Percentiles rank a stretch among this genome's conserved stretches.
phyloP scores from a whole-genome alignment of 1,139 yeast species.

The Geotrichum australiense region DNA sequence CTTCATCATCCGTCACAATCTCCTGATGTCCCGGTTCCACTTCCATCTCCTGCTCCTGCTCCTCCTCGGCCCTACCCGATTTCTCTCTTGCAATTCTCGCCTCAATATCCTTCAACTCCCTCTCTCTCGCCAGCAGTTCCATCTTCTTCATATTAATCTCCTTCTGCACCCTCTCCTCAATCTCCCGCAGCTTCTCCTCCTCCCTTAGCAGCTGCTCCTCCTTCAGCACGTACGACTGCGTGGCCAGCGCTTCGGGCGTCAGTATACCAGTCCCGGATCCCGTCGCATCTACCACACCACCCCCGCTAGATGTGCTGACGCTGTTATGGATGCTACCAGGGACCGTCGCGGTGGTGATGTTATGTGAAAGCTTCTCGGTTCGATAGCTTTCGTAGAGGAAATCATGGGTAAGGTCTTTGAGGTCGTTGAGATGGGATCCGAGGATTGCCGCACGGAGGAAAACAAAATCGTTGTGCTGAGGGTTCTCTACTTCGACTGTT shows the following conservation, averaged over 20 bases:
- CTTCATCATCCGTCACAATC: neutral
- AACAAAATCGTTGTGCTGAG: constrained; percentile 71
- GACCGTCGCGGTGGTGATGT: constrained; percentile 21
- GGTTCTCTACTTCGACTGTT: constrained; percentile 73
- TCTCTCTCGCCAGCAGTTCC: constrained; percentile 81
- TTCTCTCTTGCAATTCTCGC: constrained; percentile 48
- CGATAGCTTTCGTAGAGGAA: constrained; percentile 85
- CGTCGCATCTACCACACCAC: no score
- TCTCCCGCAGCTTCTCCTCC: constrained; percentile 31
- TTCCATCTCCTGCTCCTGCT: constrained; percentile 12
- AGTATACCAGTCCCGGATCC: constrained; percentile 28
- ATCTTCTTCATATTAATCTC: constrained; percentile 78
- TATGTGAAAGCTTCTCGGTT: constrained; percentile 65
- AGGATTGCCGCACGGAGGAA: constrained; percentile 69
- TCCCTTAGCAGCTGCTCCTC: constrained; percentile 38
- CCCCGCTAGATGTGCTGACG: no score
- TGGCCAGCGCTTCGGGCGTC: constrained; percentile 37
- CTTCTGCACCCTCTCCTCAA: constrained; percentile 66
- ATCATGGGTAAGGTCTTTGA: constrained; percentile 88
- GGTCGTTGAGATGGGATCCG: constrained; percentile 80
- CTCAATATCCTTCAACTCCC: constrained; percentile 77
- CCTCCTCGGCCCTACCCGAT: constrained; percentile 6
- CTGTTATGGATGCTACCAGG: no score
- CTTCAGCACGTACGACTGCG: constrained; percentile 36
- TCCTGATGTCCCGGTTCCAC: constrained; percentile 12